These are phyloP conservation scores for Lachnellula willkommii DNA, from an alignment of 2,329 filamentous ascomycete species.

Conservation along the genomic window DNA sequence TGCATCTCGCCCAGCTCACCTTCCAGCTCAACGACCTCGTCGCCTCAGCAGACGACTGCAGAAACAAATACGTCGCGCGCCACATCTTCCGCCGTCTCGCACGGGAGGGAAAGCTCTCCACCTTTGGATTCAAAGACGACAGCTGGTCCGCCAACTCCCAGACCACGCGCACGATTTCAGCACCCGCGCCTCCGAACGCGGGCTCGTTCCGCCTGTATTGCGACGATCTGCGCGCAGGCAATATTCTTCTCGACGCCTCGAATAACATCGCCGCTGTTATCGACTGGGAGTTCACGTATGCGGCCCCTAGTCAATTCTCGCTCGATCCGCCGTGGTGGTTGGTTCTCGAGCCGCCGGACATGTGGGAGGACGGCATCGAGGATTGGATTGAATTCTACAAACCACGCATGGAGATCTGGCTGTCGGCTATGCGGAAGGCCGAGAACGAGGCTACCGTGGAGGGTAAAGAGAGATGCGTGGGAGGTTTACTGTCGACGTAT, in stretches of 20 bases:
- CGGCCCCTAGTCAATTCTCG: slow-evolving; percentile 18
- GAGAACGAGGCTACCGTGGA: slow-evolving; percentile 25
- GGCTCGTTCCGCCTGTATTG: slow-evolving; percentile 23
- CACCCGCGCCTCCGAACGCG: slow-evolving; percentile 18
- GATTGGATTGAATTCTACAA: slow-evolving; percentile 33
- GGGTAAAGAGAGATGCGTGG: background rate
- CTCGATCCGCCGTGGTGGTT: slow-evolving; percentile 15
- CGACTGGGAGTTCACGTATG: slow-evolving; percentile 21
- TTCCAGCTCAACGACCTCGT: slow-evolving; percentile 38
- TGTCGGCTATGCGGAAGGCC: slow-evolving; percentile 29
- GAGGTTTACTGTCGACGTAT: slow-evolving; percentile 19
- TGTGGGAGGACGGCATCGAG: slow-evolving; percentile 10
- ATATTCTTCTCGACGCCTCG: slow-evolving; percentile 23
- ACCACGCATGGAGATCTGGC: slow-evolving; percentile 30
- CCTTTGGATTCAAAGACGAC: background rate
- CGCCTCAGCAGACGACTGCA: slow-evolving; percentile 34
- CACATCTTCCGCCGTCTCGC: slow-evolving; percentile 36
- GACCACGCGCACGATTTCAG: background rate
- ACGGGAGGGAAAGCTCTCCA: slow-evolving; percentile 8
- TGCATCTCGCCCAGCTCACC: slow-evolving; percentile 7
- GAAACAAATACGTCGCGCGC: slow-evolving; percentile 38
- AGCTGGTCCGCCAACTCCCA: background rate
- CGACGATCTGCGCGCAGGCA: slow-evolving; percentile 32
- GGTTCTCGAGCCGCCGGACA: background rate
- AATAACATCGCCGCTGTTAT: background rate